Evolutionary conservation across 805 yeast genomes (phyloP).

Genomic region (Metschnikowia corniflorae): DNA sequence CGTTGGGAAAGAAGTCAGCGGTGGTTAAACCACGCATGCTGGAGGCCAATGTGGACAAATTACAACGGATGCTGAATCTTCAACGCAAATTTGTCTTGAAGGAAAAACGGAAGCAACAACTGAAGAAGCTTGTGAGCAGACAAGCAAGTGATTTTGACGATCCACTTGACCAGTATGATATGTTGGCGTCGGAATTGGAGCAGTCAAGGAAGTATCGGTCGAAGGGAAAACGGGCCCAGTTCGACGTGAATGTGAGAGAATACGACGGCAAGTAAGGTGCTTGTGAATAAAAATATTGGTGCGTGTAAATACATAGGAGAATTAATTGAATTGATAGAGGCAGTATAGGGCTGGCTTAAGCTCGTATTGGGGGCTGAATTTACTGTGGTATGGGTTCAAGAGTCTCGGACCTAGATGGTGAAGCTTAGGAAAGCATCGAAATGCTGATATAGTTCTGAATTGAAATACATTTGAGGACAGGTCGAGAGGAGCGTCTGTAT

Average conservation of each 20-base stretch:
- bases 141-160: conserved; percentile 17
- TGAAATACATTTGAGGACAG: no score
- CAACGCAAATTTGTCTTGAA: conserved; percentile 33
- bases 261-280: conserved; percentile 16
- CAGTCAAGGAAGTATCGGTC: conserved; percentile 28
- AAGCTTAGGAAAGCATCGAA: no score
- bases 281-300: background rate
- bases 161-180: conserved; percentile 15
- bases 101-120: conserved; percentile 18
- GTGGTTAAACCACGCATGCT: conserved; percentile 29
- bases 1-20: conserved; percentile 38
- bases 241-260: conserved; percentile 19
- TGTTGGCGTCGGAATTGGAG: conserved; percentile 29
- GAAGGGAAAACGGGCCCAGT: conserved; percentile 29
- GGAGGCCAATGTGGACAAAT: conserved; percentile 29
- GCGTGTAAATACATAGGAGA: no score
- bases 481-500: no score
- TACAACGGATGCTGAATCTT: conserved; percentile 34
- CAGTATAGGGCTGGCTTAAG: no score
- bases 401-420: no score
- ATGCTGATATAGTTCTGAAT: no score
- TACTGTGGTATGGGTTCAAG: no score
- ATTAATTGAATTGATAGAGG: no score
- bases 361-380: no score
- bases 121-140: conserved; percentile 17